Percentiles rank a stretch among this genome's conserved stretches.
phyloP scores from a whole-genome alignment of 192 early-diverging fungal species.

The Coemansia sp. region DNA sequence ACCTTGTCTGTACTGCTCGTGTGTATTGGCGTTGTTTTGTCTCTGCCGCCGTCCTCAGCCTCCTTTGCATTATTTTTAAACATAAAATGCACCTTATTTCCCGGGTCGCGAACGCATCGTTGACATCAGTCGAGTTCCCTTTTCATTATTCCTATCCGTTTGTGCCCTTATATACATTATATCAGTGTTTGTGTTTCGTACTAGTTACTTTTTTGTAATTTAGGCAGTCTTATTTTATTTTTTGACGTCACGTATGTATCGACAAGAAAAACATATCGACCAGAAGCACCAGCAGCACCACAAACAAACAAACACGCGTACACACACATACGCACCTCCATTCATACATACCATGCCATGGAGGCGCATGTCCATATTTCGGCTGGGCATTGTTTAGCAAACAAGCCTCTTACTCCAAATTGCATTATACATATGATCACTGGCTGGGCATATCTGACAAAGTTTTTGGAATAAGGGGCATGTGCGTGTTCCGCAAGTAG shows the following conservation, averaged over 20 bases:
- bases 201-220: neutral
- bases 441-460: neutral
- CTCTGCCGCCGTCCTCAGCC: too few species aligned
- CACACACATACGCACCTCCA: neutral
- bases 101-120: too few species aligned
- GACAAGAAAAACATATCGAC: neutral
- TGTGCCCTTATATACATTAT: too few species aligned
- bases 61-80: too few species aligned
- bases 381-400: neutral
- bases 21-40: too few species aligned
- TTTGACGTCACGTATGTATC: slow-evolving; percentile 1
- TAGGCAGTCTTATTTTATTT: neutral
- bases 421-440: slow-evolving; percentile 5
- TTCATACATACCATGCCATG: neutral
- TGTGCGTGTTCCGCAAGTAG: slow-evolving; percentile 1
- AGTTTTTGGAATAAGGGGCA: neutral
- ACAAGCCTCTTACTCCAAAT: slow-evolving; percentile 1
- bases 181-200: too few species aligned
- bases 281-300: neutral
- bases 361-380: slow-evolving; percentile 4
- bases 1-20: too few species aligned
- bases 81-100: too few species aligned
- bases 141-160: too few species aligned
- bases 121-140: too few species aligned
- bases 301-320: neutral